Percentiles rank a stretch among this genome's conserved stretches.
Conservation (phyloP, 345 rosid genomes). For the Cardamine chenopodiifolia region DNA sequence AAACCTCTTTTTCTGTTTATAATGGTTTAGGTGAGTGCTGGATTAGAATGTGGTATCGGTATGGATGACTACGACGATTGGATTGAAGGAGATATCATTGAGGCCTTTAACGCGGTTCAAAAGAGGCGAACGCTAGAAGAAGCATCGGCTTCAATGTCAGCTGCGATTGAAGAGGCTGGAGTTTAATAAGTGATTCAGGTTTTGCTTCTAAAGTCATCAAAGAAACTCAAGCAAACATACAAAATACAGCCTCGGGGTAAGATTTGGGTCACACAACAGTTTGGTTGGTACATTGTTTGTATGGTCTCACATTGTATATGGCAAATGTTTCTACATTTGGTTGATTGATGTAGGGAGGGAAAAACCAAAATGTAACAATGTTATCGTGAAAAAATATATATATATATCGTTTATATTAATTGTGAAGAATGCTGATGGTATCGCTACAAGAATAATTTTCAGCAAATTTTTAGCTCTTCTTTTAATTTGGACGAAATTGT, state of each 20-base stretch:
- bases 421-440: neutral
- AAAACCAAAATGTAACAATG: slow-evolving; percentile 5
- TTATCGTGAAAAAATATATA: neutral
- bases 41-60: slow-evolving; percentile 89
- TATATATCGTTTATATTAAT: neutral
- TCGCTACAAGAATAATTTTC: neutral
- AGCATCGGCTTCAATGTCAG: slow-evolving; percentile 94
- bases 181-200: slow-evolving; percentile 39
- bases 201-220: slow-evolving; percentile 14
- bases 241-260: slow-evolving; percentile 6
- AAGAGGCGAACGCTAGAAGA: slow-evolving; percentile 94
- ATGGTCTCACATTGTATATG: slow-evolving; percentile 41
- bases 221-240: slow-evolving; percentile 33
- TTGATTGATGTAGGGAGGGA: slow-evolving; percentile 30
- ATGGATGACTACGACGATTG: slow-evolving; percentile 68
- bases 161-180: slow-evolving; percentile 75
- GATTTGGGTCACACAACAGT: slow-evolving; percentile 22
- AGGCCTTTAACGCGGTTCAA: slow-evolving; percentile 70
- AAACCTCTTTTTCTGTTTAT: neutral
- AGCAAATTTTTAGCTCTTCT: no score
- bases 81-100: slow-evolving; percentile 77
- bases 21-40: slow-evolving; percentile 67
- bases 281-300: slow-evolving; percentile 30
- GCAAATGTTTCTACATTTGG: slow-evolving; percentile 36
- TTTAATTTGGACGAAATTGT: neutral